A percentile compares a stretch with the other conserved stretches of the same genome.
Conservation (phyloP, 2,329 filamentous ascomycete species). For the Epichloe baconii region DNA sequence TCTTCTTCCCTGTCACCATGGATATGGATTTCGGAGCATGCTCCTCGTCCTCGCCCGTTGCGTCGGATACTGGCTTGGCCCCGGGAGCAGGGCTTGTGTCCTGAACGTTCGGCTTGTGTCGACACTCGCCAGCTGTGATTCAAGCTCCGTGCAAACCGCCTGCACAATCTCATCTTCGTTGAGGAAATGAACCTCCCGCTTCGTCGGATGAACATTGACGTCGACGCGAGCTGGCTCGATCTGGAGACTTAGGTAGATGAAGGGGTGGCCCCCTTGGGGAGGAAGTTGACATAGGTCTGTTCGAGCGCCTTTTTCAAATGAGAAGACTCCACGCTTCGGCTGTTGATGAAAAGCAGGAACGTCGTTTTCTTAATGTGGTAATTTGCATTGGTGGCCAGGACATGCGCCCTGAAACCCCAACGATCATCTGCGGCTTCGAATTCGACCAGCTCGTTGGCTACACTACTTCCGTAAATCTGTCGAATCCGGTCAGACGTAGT, state of each 20-base stretch:
- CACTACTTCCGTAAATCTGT: constrained; percentile 70
- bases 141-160: constrained; percentile 67
- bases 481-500: constrained; percentile 72
- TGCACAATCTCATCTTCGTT: constrained; percentile 96
- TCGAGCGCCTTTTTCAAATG: constrained; percentile 82
- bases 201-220: constrained; percentile 96
- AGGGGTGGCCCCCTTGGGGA: constrained; percentile 86
- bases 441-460: constrained; percentile 79
- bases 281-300: constrained; percentile 72
- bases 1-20: constrained; percentile 25
- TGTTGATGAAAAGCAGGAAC: constrained; percentile 88
- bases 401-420: constrained; percentile 73
- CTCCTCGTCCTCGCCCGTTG: constrained; percentile 15
- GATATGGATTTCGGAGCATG: constrained; percentile 21
- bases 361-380: constrained; percentile 85
- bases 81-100: constrained; percentile 84
- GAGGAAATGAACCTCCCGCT: constrained; percentile 90
- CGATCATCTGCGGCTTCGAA: constrained; percentile 59
- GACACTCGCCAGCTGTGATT: constrained; percentile 66
- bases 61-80: constrained; percentile 28
- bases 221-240: constrained; percentile 89
- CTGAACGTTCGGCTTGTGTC: constrained; percentile 91
- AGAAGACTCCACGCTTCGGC: constrained; percentile 81
- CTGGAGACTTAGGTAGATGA: constrained; percentile 81
- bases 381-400: constrained; percentile 83